Conservation (phyloP, 768 basidiomycete genomes). For the Auricularia sp. region DNA sequence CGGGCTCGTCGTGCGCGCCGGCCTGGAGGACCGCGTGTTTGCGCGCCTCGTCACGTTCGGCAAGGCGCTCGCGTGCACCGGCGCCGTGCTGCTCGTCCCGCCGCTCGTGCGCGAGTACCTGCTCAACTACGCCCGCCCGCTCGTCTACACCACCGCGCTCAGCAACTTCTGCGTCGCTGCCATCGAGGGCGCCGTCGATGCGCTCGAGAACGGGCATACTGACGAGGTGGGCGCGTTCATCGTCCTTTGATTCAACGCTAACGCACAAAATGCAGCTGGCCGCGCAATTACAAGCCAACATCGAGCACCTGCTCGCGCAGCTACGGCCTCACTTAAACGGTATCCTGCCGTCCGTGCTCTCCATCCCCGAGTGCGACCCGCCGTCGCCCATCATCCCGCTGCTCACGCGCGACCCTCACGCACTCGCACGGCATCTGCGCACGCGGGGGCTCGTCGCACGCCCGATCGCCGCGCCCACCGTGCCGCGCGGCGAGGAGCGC, state of each 20-base stretch:
- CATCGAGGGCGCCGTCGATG: slow-evolving; percentile 66
- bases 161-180: slow-evolving; percentile 68
- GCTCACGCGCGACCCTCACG: slow-evolving; percentile 64
- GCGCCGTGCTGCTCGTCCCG: slow-evolving; percentile 46
- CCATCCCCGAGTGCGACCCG: slow-evolving; percentile 5
- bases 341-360: slow-evolving; percentile 17
- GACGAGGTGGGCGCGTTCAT: slow-evolving; percentile 34
- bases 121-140: slow-evolving; percentile 81
- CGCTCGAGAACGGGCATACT: slow-evolving; percentile 59
- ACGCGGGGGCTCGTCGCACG: slow-evolving; percentile 43
- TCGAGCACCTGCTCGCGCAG: slow-evolving; percentile 23
- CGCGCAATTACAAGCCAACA: slow-evolving; percentile 17
- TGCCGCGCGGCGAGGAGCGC: slow-evolving; percentile 75
- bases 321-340: slow-evolving; percentile 26
- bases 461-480: slow-evolving; percentile 80
- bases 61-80: slow-evolving; percentile 76
- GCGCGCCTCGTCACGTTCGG: slow-evolving; percentile 87
- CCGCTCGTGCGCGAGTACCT: slow-evolving; percentile 71
- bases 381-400: slow-evolving; percentile 79
- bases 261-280: slow-evolving; percentile 11
- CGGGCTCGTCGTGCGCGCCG: slow-evolving; percentile 62
- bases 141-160: slow-evolving; percentile 87
- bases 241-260: neutral
- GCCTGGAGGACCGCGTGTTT: slow-evolving; percentile 59
- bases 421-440: slow-evolving; percentile 59